Percentiles rank a stretch among this genome's conserved stretches.
Conservation (phyloP, 2,329 filamentous ascomycete genomes). For the Penicillium sp. region DNA sequence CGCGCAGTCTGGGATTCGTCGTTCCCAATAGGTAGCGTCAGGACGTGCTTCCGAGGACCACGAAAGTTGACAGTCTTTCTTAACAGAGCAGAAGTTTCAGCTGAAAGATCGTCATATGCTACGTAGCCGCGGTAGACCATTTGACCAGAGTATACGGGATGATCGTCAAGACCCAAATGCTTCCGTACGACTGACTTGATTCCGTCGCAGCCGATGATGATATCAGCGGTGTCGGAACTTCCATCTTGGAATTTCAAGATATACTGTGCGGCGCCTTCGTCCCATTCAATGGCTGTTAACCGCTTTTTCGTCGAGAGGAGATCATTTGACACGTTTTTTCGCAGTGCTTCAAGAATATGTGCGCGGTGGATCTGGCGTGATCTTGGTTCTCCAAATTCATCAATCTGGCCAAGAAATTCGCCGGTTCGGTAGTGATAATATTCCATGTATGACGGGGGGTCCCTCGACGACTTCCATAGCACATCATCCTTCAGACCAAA, state of each 20-base stretch:
- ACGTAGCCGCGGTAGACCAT: constrained; percentile 36
- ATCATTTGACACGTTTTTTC: constrained; percentile 25
- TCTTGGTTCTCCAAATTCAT: constrained; percentile 23
- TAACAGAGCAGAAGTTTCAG: constrained; percentile 25
- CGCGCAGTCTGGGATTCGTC: constrained; percentile 27
- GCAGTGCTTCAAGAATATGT: constrained; percentile 31
- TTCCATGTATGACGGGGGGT: constrained; percentile 29
- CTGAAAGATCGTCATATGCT: constrained; percentile 29
- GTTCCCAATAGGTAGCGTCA: constrained; percentile 35
- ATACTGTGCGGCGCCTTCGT: constrained; percentile 2
- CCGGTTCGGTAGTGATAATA: constrained; percentile 25
- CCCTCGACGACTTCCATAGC: constrained; percentile 31
- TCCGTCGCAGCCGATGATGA: constrained; percentile 19
- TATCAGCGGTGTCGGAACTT: constrained; percentile 9
- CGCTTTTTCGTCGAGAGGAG: constrained; percentile 25
- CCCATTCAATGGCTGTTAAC: neutral
- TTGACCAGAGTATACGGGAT: constrained; percentile 32
- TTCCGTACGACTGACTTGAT: constrained; percentile 19
- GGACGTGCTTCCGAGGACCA: constrained; percentile 27
- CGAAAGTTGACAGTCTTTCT: constrained; percentile 33
- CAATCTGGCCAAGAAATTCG: constrained; percentile 27
- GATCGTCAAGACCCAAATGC: constrained; percentile 23
- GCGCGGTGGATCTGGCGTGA: constrained; percentile 28
- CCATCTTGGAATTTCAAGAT: constrained; percentile 13
- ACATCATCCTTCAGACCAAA: constrained; percentile 29